These are phyloP conservation scores for Exophiala aquamarina DNA, from an alignment of 2,329 filamentous ascomycete species.

Conservation along the genomic window DNA sequence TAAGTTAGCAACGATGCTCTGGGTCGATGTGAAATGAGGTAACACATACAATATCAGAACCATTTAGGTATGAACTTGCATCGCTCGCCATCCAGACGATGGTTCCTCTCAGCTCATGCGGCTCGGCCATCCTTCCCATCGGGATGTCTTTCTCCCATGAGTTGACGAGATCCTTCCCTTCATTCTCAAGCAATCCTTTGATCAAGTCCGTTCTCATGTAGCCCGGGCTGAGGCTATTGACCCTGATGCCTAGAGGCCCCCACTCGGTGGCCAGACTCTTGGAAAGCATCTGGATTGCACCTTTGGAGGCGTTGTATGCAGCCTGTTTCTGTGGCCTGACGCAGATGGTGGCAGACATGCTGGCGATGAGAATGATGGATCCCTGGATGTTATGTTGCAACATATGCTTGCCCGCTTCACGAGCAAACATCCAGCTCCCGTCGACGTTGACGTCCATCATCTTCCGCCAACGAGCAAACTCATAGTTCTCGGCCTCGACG, in stretches of 20 bases:
- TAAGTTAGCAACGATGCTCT: neutral
- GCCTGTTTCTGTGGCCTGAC: conserved; percentile 39
- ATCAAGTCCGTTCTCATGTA: conserved; percentile 37
- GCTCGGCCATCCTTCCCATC: conserved; percentile 36
- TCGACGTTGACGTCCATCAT: conserved; percentile 39
- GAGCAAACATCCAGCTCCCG: conserved; percentile 87
- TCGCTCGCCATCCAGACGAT: conserved; percentile 31
- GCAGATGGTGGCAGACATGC: conserved; percentile 35
- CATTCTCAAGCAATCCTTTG: conserved; percentile 33
- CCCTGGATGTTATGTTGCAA: conserved; percentile 31
- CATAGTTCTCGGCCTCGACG: conserved; percentile 35
- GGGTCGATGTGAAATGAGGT: neutral
- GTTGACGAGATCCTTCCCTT: conserved; percentile 38
- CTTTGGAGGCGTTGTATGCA: conserved; percentile 37
- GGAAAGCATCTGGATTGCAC: conserved; percentile 26
- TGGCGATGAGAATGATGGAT: conserved; percentile 29
- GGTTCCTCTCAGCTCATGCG: conserved; percentile 39
- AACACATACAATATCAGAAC: conserved; percentile 15
- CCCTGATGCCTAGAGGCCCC: conserved; percentile 37
- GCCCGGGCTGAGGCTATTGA: conserved; percentile 42
- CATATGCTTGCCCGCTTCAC: conserved; percentile 66
- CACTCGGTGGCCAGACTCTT: conserved; percentile 37
- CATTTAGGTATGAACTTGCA: conserved; percentile 23
- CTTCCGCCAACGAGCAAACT: conserved; percentile 35
- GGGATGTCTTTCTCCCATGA: conserved; percentile 38